Evolutionary conservation across 1,284 basidiomycete genomes (phyloP).

Genomic region (Inonotus hispidus): DNA sequence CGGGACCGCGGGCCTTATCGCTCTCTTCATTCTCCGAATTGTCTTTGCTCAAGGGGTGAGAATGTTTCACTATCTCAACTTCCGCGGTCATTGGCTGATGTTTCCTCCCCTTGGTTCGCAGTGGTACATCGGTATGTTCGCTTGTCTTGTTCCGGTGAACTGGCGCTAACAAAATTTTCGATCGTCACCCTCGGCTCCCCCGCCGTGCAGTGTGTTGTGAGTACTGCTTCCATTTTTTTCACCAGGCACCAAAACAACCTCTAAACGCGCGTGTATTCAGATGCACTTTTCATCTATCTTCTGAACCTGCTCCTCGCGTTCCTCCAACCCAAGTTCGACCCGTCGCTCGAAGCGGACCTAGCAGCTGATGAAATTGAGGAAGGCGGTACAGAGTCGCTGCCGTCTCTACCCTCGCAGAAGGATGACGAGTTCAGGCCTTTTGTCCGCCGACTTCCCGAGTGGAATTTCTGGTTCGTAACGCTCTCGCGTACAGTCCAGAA

Average conservation of each 20-base stretch:
- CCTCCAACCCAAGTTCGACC: slow-evolving; percentile 93
- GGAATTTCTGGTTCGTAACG: slow-evolving; percentile 83
- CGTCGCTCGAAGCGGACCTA: slow-evolving; percentile 88
- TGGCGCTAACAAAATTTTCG: not conserved
- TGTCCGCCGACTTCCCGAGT: slow-evolving; percentile 91
- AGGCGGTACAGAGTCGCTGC: slow-evolving; percentile 53
- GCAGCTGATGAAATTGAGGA: slow-evolving; percentile 94
- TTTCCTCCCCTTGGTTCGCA: slow-evolving; percentile 27
- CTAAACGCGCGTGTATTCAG: slow-evolving; percentile 32
- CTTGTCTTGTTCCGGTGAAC: not conserved
- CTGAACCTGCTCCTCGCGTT: slow-evolving; percentile 87
- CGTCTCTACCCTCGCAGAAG: slow-evolving; percentile 51
- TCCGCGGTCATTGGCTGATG: slow-evolving; percentile 17
- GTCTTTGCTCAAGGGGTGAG: slow-evolving; percentile 86
- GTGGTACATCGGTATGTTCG: slow-evolving; percentile 85
- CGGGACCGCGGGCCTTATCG: slow-evolving; percentile 67
- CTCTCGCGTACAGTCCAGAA: not conserved
- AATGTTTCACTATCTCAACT: slow-evolving; percentile 6
- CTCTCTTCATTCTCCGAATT: slow-evolving; percentile 84
- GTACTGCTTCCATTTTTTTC: slow-evolving; percentile 30
- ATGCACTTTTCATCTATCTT: slow-evolving; percentile 89
- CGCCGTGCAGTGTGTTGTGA: slow-evolving; percentile 58
- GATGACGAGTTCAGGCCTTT: slow-evolving; percentile 97
- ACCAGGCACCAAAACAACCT: no score
- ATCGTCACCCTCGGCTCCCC: slow-evolving; percentile 15